Evolutionary conservation across 2,329 filamentous ascomycete genomes (phyloP), one percentile per base, ranked within the genome.

Genomic region (Cladobotryum protrusum): DNA sequence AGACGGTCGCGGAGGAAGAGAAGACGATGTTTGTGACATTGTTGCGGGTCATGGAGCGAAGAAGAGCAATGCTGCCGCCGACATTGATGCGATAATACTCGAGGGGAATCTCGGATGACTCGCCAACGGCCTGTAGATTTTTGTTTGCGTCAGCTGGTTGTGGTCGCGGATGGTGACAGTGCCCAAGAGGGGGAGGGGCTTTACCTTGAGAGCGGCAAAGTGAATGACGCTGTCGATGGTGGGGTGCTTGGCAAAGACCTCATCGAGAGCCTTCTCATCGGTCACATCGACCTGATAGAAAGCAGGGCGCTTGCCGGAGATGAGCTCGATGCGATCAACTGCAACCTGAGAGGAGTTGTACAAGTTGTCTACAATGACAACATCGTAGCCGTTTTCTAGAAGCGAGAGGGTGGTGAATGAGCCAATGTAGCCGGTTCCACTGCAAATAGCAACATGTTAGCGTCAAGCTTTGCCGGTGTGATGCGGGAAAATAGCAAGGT

Each of bases 11-110:
- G 1, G 91, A 96, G 55, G 90, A 96, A 54, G 92, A 97, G 76
- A 99, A 99, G 72, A 99, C 93, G 63, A 99, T 93, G 77, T 96
- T 97, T 72, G 82, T 82, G 60, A 99, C 91, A 71, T 92, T 86
- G 78, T 96, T 83, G 69, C 84, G 85, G 65, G 82, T 79, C 90
- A 99, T 97, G 63, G 85, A 84, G 57, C 84, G 81, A 55, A 99
- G 81, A 43, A 99, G 86, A 61, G 84, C 79, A 63, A 99, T 85
- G 62, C 89, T 93, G 69, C 93, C 95, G 66, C 86, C 86, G 54
- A 97, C 93, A 68, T 99, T 99, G 76, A 96, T 88, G 61, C 87
- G 82, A 79, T 96, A 99, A 82, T 99, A 99, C 73, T 96, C 91
- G 65, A 97, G 83, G 42, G 93, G 93, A 56, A 89, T 95, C 70